A percentile compares a stretch with the other conserved stretches of the same genome.
phyloP scores from a whole-genome alignment of 805 yeast species.

The Candida broadrunensis region DNA sequence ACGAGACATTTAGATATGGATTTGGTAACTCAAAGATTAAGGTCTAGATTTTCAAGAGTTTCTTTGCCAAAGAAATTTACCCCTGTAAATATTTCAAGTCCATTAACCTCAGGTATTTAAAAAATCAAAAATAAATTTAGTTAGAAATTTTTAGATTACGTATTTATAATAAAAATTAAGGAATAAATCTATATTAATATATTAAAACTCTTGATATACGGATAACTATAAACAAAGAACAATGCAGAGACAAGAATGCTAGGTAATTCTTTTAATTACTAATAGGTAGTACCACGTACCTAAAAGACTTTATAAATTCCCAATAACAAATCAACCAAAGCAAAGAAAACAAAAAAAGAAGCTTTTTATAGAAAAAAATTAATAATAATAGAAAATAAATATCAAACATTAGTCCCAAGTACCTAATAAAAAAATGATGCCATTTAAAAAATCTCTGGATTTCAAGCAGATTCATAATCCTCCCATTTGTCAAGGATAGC shows the following conservation, averaged over 20 bases:
- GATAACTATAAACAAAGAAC: background rate
- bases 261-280: too few relatives aligned
- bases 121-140: constrained; percentile 2
- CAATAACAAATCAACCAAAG: too few relatives aligned
- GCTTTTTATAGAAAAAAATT: background rate
- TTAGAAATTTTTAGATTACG: background rate
- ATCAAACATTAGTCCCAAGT: background rate
- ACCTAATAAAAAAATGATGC: background rate
- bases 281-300: constrained; percentile 10
- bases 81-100: constrained; percentile 83
- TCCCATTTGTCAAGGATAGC: constrained; percentile 95
- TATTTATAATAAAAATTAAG: background rate
- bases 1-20: constrained; percentile 94
- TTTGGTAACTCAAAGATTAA: constrained; percentile 75
- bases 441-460: background rate
- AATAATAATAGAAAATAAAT: background rate
- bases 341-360: too few relatives aligned
- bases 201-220: background rate
- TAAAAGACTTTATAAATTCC: too few relatives aligned
- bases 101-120: constrained; percentile 35
- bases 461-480: constrained; percentile 56
- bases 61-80: constrained; percentile 87
- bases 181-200: background rate
- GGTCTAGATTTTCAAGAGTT: constrained; percentile 80
- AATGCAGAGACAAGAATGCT: too few relatives aligned